Percentiles rank a stretch among this genome's conserved stretches.
These are phyloP conservation scores for Ceratobasidium sp. DNA, from an alignment of 1,284 basidiomycete species.

Conservation along the genomic window DNA sequence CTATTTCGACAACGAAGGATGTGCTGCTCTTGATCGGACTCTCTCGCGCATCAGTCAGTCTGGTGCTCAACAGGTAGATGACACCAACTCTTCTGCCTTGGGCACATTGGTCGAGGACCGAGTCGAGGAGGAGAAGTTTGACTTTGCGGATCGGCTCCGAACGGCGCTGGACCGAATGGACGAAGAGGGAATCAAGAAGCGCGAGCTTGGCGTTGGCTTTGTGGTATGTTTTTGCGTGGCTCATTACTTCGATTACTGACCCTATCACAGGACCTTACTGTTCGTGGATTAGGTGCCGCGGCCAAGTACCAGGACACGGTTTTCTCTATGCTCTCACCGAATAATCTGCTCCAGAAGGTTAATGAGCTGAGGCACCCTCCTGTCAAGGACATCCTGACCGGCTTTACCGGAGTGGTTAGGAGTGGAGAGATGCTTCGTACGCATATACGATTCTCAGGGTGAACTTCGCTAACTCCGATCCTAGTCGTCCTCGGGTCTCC, in stretches of 20 bases:
- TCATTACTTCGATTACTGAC: neutral
- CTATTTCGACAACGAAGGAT: constrained; percentile 11
- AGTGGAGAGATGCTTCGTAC: constrained; percentile 17
- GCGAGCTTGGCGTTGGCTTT: constrained; percentile 5
- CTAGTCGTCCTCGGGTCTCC: constrained; percentile 79
- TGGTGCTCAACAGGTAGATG: neutral
- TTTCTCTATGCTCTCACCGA: constrained; percentile 12
- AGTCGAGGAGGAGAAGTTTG: constrained; percentile 20
- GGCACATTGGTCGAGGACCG: constrained; percentile 9
- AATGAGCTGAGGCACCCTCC: constrained; percentile 5
- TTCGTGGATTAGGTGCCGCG: neutral
- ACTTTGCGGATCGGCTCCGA: constrained; percentile 9
- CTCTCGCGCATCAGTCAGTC: constrained; percentile 2
- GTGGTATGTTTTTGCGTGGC: neutral
- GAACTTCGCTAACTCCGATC: neutral
- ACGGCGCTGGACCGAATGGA: neutral
- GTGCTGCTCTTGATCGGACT: neutral
- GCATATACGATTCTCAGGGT: constrained; percentile 32
- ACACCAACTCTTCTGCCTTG: neutral
- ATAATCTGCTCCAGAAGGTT: neutral
- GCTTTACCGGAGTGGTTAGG: neutral
- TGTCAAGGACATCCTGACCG: constrained; percentile 8
- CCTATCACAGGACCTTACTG: neutral
- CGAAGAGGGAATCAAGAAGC: constrained; percentile 9
- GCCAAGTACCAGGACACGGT: constrained; percentile 7